phyloP scores from a whole-genome alignment of 164 flowering plant genomes.

The Tetrastigma voinierianum region DNA sequence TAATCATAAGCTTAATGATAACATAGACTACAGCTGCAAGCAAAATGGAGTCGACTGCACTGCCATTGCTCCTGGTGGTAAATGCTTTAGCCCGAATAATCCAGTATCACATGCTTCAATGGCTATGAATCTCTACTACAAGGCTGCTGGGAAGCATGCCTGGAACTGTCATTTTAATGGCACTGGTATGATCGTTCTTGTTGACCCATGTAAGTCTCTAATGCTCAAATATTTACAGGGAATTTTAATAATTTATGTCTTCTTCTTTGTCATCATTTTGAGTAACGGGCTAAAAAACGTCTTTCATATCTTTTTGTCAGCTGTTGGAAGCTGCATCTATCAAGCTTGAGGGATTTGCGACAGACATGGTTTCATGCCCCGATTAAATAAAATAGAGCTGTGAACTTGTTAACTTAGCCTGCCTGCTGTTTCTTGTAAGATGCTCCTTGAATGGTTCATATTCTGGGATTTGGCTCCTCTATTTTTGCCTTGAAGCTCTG shows the following conservation, averaged over 20 bases:
- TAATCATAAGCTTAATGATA: background rate
- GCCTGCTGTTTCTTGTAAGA: no score
- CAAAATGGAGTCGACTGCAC: slow-evolving; percentile 13
- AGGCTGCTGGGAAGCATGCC: slow-evolving; percentile 7
- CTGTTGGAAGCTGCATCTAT: slow-evolving; percentile 9
- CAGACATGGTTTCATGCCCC: no score
- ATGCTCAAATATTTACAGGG: no score
- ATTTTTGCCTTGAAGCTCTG: no score
- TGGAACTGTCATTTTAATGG: slow-evolving; percentile 16
- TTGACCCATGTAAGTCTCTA: slow-evolving; percentile 15
- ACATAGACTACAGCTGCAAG: slow-evolving; percentile 13
- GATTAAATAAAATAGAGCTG: no score
- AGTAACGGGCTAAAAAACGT: background rate
- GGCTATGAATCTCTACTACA: slow-evolving; percentile 20
- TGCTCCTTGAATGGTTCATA: no score
- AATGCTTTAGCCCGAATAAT: slow-evolving; percentile 9
- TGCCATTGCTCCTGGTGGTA: slow-evolving; percentile 14
- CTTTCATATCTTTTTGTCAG: slow-evolving; percentile 7
- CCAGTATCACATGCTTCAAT: slow-evolving; percentile 6
- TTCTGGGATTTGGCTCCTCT: no score
- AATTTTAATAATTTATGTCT: no score
- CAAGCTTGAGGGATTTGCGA: background rate
- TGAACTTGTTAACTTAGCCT: no score
- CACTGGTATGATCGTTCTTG: slow-evolving; percentile 9
- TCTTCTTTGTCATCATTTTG: background rate